Percentiles rank a stretch among this genome's conserved stretches.
phyloP scores from a whole-genome alignment of 495 filamentous ascomycete genomes.

The Aspergillus funiculosus region DNA sequence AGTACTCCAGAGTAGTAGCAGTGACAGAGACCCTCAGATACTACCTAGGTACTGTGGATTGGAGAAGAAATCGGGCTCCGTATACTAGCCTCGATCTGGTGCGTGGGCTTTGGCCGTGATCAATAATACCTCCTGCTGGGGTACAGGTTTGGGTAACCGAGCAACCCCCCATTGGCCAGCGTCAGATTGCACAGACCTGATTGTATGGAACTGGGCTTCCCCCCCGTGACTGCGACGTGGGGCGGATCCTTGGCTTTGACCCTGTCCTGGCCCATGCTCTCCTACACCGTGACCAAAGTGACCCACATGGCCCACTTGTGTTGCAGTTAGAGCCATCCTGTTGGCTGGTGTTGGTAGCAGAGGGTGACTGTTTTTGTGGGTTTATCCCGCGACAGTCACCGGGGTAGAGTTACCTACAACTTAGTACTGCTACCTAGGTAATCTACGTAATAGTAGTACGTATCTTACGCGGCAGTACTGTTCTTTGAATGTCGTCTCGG shows the following conservation, averaged over 20 bases:
- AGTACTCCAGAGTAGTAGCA: too few relatives aligned
- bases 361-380: constrained; percentile 15
- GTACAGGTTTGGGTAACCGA: constrained; percentile 2
- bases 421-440: too few relatives aligned
- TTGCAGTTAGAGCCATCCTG: background rate
- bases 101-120: constrained; percentile 11
- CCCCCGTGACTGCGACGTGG: constrained; percentile 18
- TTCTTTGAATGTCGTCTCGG: too few relatives aligned
- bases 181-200: constrained; percentile 11
- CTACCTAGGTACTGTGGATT: background rate
- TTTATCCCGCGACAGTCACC: constrained; percentile 23
- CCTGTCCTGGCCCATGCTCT: constrained; percentile 24
- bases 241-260: constrained; percentile 15
- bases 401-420: constrained; percentile 10
- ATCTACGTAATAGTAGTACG: too few relatives aligned
- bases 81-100: constrained; percentile 4
- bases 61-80: background rate
- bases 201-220: constrained; percentile 8
- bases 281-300: constrained; percentile 1
- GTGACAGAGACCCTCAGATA: too few relatives aligned
- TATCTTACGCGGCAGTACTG: too few relatives aligned
- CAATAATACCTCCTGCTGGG: background rate
- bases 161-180: constrained; percentile 1
- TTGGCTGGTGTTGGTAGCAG: constrained; percentile 2
- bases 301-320: constrained; percentile 3